phyloP scores from a whole-genome alignment of 2,329 filamentous ascomycete species.

The Ascochyta rabiei region DNA sequence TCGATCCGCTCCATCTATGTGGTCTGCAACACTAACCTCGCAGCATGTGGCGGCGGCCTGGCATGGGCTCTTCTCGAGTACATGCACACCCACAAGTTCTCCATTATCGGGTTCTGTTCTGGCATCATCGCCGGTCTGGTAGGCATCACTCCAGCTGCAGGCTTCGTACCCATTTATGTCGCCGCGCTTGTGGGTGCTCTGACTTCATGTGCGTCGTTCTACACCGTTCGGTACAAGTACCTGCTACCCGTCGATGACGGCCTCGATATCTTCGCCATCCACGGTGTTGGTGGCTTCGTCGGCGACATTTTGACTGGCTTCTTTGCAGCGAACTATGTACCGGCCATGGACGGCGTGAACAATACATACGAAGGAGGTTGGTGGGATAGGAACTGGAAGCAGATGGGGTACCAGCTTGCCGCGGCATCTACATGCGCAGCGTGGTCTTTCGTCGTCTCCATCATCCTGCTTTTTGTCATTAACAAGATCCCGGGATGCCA shows the following conservation, averaged over 20 bases:
- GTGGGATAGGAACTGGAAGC: conserved; percentile 60
- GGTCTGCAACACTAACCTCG: conserved; percentile 65
- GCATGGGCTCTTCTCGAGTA: conserved; percentile 63
- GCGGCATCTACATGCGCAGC: conserved; percentile 62
- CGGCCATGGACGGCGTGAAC: conserved; percentile 59
- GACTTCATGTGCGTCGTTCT: conserved; percentile 57
- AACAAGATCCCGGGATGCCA: conserved; percentile 65
- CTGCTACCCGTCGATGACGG: conserved; percentile 63
- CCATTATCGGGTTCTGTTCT: conserved; percentile 59
- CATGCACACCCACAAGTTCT: conserved; percentile 56
- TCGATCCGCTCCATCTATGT: conserved; percentile 61
- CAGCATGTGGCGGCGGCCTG: conserved; percentile 61
- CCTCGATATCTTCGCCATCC: conserved; percentile 65
- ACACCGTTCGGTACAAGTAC: conserved; percentile 56
- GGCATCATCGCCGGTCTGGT: conserved; percentile 64
- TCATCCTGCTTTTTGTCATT: conserved; percentile 60
- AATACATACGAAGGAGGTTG: conserved; percentile 57
- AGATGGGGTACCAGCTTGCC: conserved; percentile 64
- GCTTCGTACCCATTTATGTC: conserved; percentile 60
- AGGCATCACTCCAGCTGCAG: conserved; percentile 64
- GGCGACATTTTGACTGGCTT: conserved; percentile 64
- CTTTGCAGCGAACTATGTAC: conserved; percentile 59
- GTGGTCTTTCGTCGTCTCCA: conserved; percentile 62
- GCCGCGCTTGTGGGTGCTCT: conserved; percentile 60
- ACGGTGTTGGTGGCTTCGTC: conserved; percentile 64